Evolutionary conservation across 1,284 basidiomycete species (phyloP).

Genomic region (Ceratorhiza oryzae-sativae): DNA sequence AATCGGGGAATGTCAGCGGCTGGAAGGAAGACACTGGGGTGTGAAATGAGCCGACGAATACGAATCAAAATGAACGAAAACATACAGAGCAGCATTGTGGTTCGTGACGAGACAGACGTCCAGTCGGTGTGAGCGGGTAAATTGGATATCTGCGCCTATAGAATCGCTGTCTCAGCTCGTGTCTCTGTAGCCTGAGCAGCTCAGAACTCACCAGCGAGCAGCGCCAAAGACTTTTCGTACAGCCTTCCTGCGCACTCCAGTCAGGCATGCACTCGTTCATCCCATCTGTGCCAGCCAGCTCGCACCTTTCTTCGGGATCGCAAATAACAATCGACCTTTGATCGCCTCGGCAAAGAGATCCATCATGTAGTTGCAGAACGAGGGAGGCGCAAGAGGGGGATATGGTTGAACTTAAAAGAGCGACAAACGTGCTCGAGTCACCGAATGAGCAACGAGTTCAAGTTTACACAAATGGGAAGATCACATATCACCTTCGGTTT

Average conservation of each 20-base stretch:
- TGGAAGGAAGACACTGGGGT: conserved; percentile 90
- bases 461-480: background rate
- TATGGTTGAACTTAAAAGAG: too few species aligned
- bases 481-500: background rate
- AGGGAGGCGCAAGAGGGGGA: background rate
- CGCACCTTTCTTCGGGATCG: conserved; percentile 96
- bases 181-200: background rate
- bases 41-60: background rate
- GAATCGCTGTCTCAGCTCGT: background rate
- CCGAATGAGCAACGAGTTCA: background rate
- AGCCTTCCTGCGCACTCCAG: conserved; percentile 68
- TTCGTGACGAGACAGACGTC: conserved; percentile 94
- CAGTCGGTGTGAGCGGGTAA: conserved; percentile 85
- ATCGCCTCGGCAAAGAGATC: conserved; percentile 61
- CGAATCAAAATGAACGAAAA: conserved; percentile 14
- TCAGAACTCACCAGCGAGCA: conserved; percentile 73
- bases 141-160: conserved; percentile 94
- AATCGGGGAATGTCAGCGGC: conserved; percentile 98
- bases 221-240: conserved; percentile 89
- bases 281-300: background rate
- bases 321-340: conserved; percentile 83
- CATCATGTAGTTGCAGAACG: conserved; percentile 46
- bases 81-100: conserved; percentile 89
- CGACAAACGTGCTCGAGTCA: conserved; percentile 19
- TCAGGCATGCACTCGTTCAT: background rate